A percentile compares a stretch with the other conserved stretches of the same genome.
These are phyloP conservation scores for Herpotrichia juniperi DNA, from an alignment of 2,329 filamentous ascomycete genomes.

Conservation along the genomic window DNA sequence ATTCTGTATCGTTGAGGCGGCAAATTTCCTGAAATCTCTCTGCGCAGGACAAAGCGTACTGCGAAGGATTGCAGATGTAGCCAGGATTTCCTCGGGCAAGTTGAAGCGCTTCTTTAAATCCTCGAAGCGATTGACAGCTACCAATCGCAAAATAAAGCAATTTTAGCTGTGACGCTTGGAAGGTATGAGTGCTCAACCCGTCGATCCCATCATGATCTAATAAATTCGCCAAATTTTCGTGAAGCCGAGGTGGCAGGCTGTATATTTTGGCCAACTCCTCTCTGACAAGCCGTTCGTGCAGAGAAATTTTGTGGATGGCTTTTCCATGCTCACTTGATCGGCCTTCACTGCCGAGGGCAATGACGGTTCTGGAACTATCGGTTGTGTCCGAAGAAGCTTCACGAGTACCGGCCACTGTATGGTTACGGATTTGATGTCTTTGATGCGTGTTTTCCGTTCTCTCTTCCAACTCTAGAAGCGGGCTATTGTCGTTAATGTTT, in stretches of 20 bases:
- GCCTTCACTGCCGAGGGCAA: neutral
- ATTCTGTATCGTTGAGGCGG: slow-evolving; percentile 8
- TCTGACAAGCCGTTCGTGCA: slow-evolving; percentile 1
- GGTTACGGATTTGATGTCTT: neutral
- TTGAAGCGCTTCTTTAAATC: slow-evolving; percentile 4
- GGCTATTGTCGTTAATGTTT: neutral
- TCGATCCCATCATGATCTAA: slow-evolving; percentile 3
- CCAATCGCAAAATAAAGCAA: slow-evolving; percentile 9
- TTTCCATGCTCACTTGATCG: neutral
- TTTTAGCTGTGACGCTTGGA: slow-evolving; percentile 1
- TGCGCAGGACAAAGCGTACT: neutral
- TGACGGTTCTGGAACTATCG: neutral
- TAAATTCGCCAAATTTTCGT: neutral
- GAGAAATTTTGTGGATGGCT: neutral
- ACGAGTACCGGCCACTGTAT: neutral
- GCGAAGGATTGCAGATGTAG: neutral
- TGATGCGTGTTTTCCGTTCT: neutral
- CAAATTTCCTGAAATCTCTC: slow-evolving; percentile 9
- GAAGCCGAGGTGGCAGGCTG: neutral
- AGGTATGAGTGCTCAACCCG: neutral
- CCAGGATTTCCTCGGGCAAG: neutral
- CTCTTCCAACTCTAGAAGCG: neutral
- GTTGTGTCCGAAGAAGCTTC: neutral
- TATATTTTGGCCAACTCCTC: slow-evolving; percentile 9
- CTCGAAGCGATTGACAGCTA: slow-evolving; percentile 7